These are phyloP conservation scores for Balamuthia mandrillaris DNA, from an alignment of 208 protist species.

Conservation along the genomic window DNA sequence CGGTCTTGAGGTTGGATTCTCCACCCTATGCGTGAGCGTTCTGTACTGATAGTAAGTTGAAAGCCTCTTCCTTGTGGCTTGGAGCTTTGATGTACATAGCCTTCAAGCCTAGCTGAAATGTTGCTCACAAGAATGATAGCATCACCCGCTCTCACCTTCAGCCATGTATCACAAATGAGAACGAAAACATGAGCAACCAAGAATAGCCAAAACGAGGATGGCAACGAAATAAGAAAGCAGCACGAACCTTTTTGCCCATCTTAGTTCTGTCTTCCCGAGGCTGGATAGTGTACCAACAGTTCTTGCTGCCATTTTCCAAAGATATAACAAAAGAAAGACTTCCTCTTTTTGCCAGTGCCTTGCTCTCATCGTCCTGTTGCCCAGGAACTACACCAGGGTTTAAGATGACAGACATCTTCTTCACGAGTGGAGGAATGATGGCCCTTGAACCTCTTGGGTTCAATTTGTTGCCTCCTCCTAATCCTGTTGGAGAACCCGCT, in stretches of 20 bases:
- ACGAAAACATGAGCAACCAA: too few relatives aligned
- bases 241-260: slow-evolving; percentile 10
- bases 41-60: background rate
- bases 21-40: slow-evolving; percentile 13
- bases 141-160: background rate
- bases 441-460: too few relatives aligned
- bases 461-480: too few relatives aligned
- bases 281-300: slow-evolving; percentile 39
- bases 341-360: too few relatives aligned
- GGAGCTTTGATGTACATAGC: slow-evolving; percentile 20
- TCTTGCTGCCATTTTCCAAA: slow-evolving; percentile 31
- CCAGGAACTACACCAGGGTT: too few relatives aligned
- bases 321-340: too few relatives aligned
- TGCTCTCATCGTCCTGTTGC: too few relatives aligned
- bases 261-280: slow-evolving; percentile 11
- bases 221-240: background rate
- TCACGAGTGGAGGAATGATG: too few relatives aligned
- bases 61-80: background rate
- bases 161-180: background rate
- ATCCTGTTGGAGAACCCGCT: too few relatives aligned
- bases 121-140: slow-evolving; percentile 12
- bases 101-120: background rate
- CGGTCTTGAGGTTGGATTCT: slow-evolving; percentile 9
- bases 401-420: too few relatives aligned
- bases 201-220: background rate